Base-by-base conservation (phyloP, 2,329 filamentous ascomycete genomes). In the Emergomyces orientalis region DNA sequence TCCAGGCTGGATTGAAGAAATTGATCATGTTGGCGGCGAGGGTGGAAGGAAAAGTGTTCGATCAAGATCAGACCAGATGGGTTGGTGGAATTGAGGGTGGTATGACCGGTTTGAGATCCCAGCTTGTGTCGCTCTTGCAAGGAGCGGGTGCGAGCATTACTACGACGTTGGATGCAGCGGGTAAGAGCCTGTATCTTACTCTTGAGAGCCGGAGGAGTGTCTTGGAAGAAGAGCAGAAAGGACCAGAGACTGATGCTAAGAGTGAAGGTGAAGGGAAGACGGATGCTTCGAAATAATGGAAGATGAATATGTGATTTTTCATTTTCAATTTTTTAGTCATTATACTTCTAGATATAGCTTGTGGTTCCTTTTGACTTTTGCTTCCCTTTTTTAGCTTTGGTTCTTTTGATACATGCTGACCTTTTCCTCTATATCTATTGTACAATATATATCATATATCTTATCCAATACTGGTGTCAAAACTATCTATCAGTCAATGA, bases 1-100 rank as follows among this genome's bases (percentile, higher is more conserved):
- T 93, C 62, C 92, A 97, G 76, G 84, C 80, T 67, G 94, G 89
- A 8, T 74, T 99, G 68, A 86, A 91, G 71, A 99, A 99, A 78
- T 77, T 99, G 66, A 81, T 96, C 74, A 77, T 99, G 41, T 78
- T 99, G 17, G 94, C 91, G 61, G 92, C 92, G 17, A 83, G 94
- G 60, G 84, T 97, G 37, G 94, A 99, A 72, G 89, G 89, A 66
- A 88, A 86, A 74, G 85, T 91, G 39, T 92, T 96, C 70, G 92
- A 97, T 72, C 76, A 84, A 56, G 86, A 87, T 13, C 88, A 89
- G 62, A 80, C 82, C 34, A 85, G 81, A 71, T 89, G 87, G 87
- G 82, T 88, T 54, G 84, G 91, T 63, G 82, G 88, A 43, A 95
- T 97, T 69, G 81, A 88, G 68, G 91, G 90, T 64, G 91, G 92